phyloP scores from a whole-genome alignment of 768 basidiomycete genomes.

The Steccherinum ochraceum region DNA sequence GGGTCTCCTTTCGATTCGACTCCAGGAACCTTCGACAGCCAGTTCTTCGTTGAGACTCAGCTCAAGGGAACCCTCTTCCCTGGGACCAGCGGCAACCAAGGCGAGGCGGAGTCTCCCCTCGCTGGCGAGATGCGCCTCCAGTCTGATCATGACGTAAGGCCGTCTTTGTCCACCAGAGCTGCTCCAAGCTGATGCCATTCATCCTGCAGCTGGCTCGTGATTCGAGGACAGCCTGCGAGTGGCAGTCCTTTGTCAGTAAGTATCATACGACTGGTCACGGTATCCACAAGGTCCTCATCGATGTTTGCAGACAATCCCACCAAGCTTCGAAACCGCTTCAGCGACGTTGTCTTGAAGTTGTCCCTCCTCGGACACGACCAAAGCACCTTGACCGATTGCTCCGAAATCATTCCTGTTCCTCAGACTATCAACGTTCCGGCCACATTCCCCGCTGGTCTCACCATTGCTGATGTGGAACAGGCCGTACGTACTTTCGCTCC shows the following conservation, averaged over 20 bases:
- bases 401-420: conserved; percentile 17
- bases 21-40: conserved; percentile 6
- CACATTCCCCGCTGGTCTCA: conserved; percentile 16
- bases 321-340: conserved; percentile 8
- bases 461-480: conserved; percentile 16
- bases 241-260: conserved; percentile 12
- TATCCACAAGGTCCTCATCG: not conserved
- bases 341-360: conserved; percentile 14
- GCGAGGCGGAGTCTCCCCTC: conserved; percentile 25
- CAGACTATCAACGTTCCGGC: conserved; percentile 1
- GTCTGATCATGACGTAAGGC: conserved; percentile 19
- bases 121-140: conserved; percentile 28
- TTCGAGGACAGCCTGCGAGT: conserved; percentile 12
- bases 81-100: conserved; percentile 23
- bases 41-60: conserved; percentile 15
- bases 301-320: conserved; percentile 12
- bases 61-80: conserved; percentile 22
- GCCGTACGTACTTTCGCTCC: conserved; percentile 6
- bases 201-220: conserved; percentile 11
- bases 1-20: conserved; percentile 13
- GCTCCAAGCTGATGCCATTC: not conserved
- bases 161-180: not conserved
- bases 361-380: conserved; percentile 13
- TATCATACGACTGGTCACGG: not conserved
- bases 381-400: conserved; percentile 11